Base-by-base conservation (phyloP, 345 rosid genomes). In the Gossypium rotundifolium region DNA sequence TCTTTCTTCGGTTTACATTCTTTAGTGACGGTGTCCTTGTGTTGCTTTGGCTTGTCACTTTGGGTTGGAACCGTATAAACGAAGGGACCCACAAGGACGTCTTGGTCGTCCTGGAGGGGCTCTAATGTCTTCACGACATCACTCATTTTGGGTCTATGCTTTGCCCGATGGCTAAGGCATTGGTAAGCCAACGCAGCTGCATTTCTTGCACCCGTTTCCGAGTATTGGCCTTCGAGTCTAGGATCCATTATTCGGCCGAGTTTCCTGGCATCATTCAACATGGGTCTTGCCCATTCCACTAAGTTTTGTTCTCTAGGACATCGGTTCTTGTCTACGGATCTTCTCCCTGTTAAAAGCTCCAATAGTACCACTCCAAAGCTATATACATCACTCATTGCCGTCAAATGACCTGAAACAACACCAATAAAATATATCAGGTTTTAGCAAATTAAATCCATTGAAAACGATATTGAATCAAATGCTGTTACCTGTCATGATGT, bases 161-260 rank as follows among this genome's bases (percentile, higher is more conserved):
- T 94, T 0, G 97, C 90, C 77, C 96, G 76, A 65, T 88, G 88
- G 72, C 97, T 88, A 65, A 94, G 84, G 85, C 97, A 94, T 71
- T 57, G 87, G 74, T 92, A 89, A 1, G 98, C 97, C 82, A 94
- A 73, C 58, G 87, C 85, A 9, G 97, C 97, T 33, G 93, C 98
- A 75, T 90, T 90, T 60, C 79, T 76, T 2, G 92, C 93, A 1
- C 96, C 98, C 0, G 83, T 72, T 78, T 94, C 98, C 0, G 98
- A 90, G 86, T 90, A 94, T 70, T 85, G 96, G 10, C 94, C 96
- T 78, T 94, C 98, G 8, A 94, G 90, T 75, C 97, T 86, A 0
- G 93, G 94, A 74, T 94, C 98, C 91, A 94, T 89, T 79, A 92
- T 81, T 51, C 98, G 79, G 29, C 81, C 8, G 0, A 94, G 84